Base-by-base conservation (phyloP, 78 protist species). In the Dictyostelium brefeldianum region DNA sequence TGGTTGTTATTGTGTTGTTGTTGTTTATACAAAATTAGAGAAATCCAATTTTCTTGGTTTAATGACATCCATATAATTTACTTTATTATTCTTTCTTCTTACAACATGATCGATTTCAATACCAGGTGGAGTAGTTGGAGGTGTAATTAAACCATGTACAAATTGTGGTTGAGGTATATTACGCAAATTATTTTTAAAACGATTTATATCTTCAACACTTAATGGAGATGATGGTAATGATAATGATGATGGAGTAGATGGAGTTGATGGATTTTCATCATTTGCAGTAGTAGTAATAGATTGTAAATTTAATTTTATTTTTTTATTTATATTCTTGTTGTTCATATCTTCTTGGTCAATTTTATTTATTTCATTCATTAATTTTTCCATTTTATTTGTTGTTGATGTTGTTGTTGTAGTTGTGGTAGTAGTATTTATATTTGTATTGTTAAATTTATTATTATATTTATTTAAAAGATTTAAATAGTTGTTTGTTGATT, bases 51-150 rank as follows among this genome's bases (percentile, higher is more conserved):
- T 62, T 62, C 70, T 62, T 62, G 22, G 22, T n/a, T 29, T 25
- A 62, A 62, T 62, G 0, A 3, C 5, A 10, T 4, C 18, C 70
- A 25, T 62, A 62, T 62, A 22, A 8, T 57, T 12, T 8, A 9
- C 22, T 57, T n/a, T 57, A 22, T 5, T 9, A 36, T 36, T 36
- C 22, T 57, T 57, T 17, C 22, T 57, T n/a, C 31, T 57, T n/a
- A n/a, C 22, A n/a, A n/a, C 29, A 22, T 0, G 11, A 18, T 11
- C 67, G n/a, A 57, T n/a, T 57, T 57, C 67, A 57, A 22, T n/a
- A 57, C 67, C 67, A 57, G 67, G 67, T n/a, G 67, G 67, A n/a
- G 67, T 57, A n/a, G 67, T 57, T 62, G 70, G 70, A 22, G 70
- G 70, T 11, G 70, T 62, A 25, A 62, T 31, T 11, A 62, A 8